phyloP scores from a whole-genome alignment of 306 rosid species.

The Casuarina cunninghamiana region DNA sequence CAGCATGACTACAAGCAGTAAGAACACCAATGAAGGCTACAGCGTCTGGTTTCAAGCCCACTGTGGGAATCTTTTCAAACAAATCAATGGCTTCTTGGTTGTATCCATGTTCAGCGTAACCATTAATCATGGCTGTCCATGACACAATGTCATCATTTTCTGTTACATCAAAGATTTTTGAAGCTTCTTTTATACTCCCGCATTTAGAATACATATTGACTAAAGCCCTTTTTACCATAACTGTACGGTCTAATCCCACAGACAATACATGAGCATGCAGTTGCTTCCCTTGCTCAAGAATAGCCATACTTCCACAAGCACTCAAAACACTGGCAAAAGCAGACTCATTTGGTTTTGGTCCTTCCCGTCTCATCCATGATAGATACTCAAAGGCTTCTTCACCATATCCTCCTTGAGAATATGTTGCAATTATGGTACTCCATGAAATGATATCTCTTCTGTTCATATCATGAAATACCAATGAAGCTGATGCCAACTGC shows the following conservation, averaged over 20 bases:
- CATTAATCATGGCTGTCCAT: conserved; percentile 82
- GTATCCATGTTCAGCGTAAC: conserved; percentile 71
- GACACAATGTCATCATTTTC: conserved; percentile 51
- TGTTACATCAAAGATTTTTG: conserved; percentile 40
- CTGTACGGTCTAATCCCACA: conserved; percentile 54
- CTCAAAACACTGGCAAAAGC: conserved; percentile 71
- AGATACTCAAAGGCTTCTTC: conserved; percentile 68
- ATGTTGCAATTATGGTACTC: conserved; percentile 78
- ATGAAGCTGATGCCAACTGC: conserved; percentile 53
- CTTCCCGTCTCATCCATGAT: conserved; percentile 73
- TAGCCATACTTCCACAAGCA: conserved; percentile 76
- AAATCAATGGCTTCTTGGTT: conserved; percentile 68
- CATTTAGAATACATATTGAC: conserved; percentile 74
- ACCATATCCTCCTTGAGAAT: conserved; percentile 74
- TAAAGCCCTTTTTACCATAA: conserved; percentile 64
- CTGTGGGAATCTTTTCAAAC: conserved; percentile 53
- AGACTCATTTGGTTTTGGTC: conserved; percentile 66
- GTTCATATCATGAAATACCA: conserved; percentile 48
- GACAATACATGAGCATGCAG: conserved; percentile 66
- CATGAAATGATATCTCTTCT: conserved; percentile 74
- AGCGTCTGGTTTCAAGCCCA: conserved; percentile 61
- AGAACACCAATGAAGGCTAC: conserved; percentile 77
- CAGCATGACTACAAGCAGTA: conserved; percentile 78
- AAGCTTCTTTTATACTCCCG: conserved; percentile 69
- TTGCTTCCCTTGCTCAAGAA: conserved; percentile 79